phyloP scores from a whole-genome alignment of 2,329 filamentous ascomycete species.

The Colletotrichum sp. region DNA sequence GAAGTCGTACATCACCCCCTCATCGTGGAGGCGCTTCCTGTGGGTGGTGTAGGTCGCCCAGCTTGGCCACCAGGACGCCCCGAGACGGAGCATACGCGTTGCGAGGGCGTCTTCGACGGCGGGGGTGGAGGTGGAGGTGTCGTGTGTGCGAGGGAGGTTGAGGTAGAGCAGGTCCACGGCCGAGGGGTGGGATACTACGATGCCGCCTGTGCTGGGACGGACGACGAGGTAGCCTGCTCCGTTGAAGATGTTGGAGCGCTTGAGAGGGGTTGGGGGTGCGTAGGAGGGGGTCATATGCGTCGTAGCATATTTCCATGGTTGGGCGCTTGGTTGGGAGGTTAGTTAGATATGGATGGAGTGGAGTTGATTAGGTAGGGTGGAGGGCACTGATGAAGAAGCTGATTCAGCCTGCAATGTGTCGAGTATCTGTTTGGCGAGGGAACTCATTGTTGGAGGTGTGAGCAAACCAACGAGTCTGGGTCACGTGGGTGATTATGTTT shows the following conservation, averaged over 20 bases:
- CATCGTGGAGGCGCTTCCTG: neutral
- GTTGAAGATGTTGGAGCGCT: neutral
- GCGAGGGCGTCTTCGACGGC: neutral
- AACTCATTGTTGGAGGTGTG: fast-evolving
- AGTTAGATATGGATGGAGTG: neutral
- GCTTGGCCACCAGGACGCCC: neutral
- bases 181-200: neutral
- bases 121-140: neutral
- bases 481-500: neutral
- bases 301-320: neutral
- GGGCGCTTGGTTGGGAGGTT: fast-evolving
- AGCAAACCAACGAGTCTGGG: neutral
- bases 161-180: neutral
- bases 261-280: neutral
- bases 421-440: neutral
- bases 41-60: neutral
- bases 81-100: neutral
- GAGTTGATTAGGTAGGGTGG: no score
- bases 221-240: neutral
- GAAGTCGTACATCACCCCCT: neutral
- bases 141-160: neutral
- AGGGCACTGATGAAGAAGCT: neutral
- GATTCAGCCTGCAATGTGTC: neutral
- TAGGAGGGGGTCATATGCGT: neutral
- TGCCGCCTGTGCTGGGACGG: neutral